A percentile compares a stretch with the other conserved stretches of the same genome.
Evolutionary conservation across 2,329 filamentous ascomycete genomes (phyloP).

Genomic region (Alternaria sp.): DNA sequence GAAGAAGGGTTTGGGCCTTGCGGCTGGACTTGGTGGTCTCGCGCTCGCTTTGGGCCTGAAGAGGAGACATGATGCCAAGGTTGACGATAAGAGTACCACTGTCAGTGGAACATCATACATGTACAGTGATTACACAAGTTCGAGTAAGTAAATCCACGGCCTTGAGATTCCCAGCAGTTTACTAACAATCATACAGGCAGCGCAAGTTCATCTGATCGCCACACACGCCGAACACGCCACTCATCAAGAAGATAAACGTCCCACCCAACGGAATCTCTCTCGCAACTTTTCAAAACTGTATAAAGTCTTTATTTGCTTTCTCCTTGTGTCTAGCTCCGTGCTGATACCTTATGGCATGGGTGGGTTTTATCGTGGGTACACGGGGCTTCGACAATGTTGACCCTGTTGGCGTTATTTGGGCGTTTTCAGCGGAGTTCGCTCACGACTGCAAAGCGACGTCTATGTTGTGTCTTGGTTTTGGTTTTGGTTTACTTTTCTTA

Average conservation of each 20-base stretch:
- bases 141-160: slow-evolving; percentile 52
- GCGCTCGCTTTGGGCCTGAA: slow-evolving; percentile 58
- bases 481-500: not conserved
- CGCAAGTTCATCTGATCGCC: slow-evolving; percentile 55
- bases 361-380: not conserved
- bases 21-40: slow-evolving; percentile 55
- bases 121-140: slow-evolving; percentile 59
- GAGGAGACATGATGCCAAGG: slow-evolving; percentile 50
- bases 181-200: slow-evolving; percentile 49
- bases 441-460: slow-evolving; percentile 4
- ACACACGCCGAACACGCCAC: slow-evolving; percentile 52
- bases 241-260: slow-evolving; percentile 39
- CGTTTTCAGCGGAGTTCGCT: slow-evolving; percentile 2
- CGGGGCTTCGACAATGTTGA: not conserved
- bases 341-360: slow-evolving; percentile 1
- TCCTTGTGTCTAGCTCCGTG: not conserved
- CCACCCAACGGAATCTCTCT: not conserved
- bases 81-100: slow-evolving; percentile 56
- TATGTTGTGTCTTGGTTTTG: not conserved
- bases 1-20: slow-evolving; percentile 50
- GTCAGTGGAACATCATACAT: slow-evolving; percentile 52
- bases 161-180: not conserved
- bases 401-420: slow-evolving; percentile 4
- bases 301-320: slow-evolving; percentile 5
- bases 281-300: slow-evolving; percentile 12